Conservation (phyloP, 352 stramenopile genomes). For the Phytophthora litchii region DNA sequence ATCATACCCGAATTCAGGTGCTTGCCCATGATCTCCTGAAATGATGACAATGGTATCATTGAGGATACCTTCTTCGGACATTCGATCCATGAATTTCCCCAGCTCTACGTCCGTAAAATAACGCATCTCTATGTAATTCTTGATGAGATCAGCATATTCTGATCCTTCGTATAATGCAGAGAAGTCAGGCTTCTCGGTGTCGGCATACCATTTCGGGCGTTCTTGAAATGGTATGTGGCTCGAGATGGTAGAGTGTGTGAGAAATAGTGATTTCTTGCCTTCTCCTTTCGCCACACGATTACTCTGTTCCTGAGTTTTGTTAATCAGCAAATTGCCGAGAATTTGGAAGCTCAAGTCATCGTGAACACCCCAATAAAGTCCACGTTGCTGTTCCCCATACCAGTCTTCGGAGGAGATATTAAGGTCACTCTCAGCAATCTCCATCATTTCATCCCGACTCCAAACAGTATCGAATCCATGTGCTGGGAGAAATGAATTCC, state of each 20-base stretch:
- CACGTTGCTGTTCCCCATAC: conserved; percentile 16
- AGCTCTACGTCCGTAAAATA: conserved; percentile 55
- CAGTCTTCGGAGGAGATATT: conserved; percentile 42
- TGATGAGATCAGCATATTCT: conserved; percentile 27
- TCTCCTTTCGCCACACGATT: conserved; percentile 19
- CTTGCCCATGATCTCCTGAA: conserved; percentile 51
- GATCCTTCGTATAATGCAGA: conserved; percentile 33
- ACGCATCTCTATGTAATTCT: conserved; percentile 50
- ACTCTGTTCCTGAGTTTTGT: conserved; percentile 40
- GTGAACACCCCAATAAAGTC: conserved; percentile 46
- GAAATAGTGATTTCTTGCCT: conserved; percentile 46
- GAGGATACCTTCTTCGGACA: conserved; percentile 42
- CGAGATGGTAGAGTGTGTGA: conserved; percentile 65
- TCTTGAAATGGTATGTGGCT: conserved; percentile 48
- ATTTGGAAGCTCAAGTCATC: conserved; percentile 55
- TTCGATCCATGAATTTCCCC: conserved; percentile 54
- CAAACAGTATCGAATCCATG: conserved; percentile 59
- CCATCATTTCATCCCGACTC: conserved; percentile 36
- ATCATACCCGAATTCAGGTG: conserved; percentile 38
- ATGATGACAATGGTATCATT: conserved; percentile 67
- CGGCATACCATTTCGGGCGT: conserved; percentile 43
- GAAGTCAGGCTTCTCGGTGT: conserved; percentile 40
- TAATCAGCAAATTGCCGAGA: conserved; percentile 46
- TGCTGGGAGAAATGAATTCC: conserved; percentile 42
- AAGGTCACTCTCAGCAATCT: conserved; percentile 35